A percentile compares a stretch with the other conserved stretches of the same genome.
Conservation (phyloP, 345 rosid genomes). For the Iberis pinnata region DNA sequence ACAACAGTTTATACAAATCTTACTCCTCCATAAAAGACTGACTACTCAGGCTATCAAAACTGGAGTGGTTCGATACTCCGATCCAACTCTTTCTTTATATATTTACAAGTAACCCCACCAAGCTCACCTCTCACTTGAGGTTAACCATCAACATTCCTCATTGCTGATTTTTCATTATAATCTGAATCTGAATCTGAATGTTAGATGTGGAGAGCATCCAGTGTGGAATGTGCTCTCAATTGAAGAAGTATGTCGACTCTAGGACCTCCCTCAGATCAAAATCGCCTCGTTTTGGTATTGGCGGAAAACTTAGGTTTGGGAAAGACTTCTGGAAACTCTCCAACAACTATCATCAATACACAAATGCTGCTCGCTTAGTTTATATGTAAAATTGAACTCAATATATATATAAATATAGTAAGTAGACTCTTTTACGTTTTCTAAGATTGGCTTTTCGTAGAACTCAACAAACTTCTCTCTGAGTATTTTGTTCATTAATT, state of each 20-base stretch:
- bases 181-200: slow-evolving; percentile 17
- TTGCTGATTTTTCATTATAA: slow-evolving; percentile 17
- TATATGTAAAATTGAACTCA: not conserved
- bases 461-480: slow-evolving; percentile 90
- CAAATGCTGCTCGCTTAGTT: slow-evolving; percentile 16
- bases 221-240: slow-evolving; percentile 20
- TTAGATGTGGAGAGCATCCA: slow-evolving; percentile 16
- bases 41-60: too few relatives aligned
- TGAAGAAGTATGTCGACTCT: slow-evolving; percentile 84
- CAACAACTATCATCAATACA: slow-evolving; percentile 60
- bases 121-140: slow-evolving; percentile 23
- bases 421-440: slow-evolving; percentile 53
- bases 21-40: too few relatives aligned
- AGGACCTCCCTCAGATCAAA: slow-evolving; percentile 81
- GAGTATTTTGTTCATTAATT: slow-evolving; percentile 80
- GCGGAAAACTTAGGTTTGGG: slow-evolving; percentile 67
- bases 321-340: slow-evolving; percentile 74
- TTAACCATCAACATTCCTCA: slow-evolving; percentile 20
- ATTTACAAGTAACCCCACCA: slow-evolving; percentile 23
- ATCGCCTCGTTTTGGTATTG: slow-evolving; percentile 85
- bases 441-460: slow-evolving; percentile 44
- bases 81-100: slow-evolving; percentile 1
- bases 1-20: too few relatives aligned
- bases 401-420: slow-evolving; percentile 1
- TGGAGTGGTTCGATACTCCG: not conserved